A percentile compares a stretch with the other conserved stretches of the same genome.
Conservation (phyloP, 768 basidiomycete genomes). For the Galerina sulciceps region DNA sequence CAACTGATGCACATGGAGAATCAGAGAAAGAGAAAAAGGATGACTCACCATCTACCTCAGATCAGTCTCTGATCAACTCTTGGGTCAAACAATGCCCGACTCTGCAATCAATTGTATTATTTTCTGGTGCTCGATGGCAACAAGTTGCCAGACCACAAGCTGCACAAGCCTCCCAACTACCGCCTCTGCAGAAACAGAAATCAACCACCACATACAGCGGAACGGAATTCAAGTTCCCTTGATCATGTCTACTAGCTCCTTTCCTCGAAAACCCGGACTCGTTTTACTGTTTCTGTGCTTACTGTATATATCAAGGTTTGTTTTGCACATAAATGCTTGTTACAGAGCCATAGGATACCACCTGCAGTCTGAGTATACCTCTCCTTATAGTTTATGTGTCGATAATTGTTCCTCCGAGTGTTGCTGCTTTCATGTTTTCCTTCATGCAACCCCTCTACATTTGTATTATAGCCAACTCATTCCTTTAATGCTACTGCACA, state of each 20-base stretch:
- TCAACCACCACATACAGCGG: background rate
- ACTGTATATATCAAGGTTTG: background rate
- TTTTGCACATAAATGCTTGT: background rate
- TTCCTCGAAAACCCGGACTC: background rate
- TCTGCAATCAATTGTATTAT: conserved; percentile 26
- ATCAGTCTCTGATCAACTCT: conserved; percentile 22
- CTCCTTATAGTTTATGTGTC: too few species aligned
- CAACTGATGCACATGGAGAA: background rate
- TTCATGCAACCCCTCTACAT: background rate
- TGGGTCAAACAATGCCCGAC: conserved; percentile 30
- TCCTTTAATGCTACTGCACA: too few species aligned
- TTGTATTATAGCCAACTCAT: background rate
- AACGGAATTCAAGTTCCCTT: conserved; percentile 13
- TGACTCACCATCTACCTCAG: conserved; percentile 9
- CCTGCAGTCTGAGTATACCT: too few species aligned
- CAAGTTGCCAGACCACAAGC: background rate
- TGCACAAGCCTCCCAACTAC: background rate
- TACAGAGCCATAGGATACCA: too few species aligned
- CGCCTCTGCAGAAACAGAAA: background rate
- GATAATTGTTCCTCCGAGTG: too few species aligned
- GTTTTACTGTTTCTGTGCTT: background rate
- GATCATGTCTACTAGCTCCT: background rate
- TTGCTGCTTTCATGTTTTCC: background rate
- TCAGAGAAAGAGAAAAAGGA: conserved; percentile 7
- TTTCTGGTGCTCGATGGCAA: conserved; percentile 32